Conservation (phyloP, 768 basidiomycete species). For the Wakefieldia striispora region DNA sequence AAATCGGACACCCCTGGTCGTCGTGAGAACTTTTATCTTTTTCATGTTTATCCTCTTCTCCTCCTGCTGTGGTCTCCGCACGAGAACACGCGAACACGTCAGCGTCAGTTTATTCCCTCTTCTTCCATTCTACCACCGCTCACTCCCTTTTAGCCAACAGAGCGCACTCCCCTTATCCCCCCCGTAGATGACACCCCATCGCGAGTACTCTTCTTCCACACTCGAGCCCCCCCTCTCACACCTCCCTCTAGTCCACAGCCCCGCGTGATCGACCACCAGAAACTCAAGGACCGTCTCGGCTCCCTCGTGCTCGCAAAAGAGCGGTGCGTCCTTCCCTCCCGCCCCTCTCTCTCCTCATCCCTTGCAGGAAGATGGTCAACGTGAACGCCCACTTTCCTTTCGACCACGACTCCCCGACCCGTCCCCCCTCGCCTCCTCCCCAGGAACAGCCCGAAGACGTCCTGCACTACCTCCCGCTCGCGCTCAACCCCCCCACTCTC, state of each 20-base stretch:
- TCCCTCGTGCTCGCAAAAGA: conserved; percentile 61
- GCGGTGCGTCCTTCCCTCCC: conserved; percentile 40
- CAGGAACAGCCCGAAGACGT: conserved; percentile 30
- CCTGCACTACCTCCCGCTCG: no score
- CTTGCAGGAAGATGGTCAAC: conserved; percentile 66
- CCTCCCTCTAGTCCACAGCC: conserved; percentile 21
- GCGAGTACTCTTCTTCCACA: conserved; percentile 12
- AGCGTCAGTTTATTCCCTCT: no score
- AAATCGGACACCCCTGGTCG: conserved; percentile 33
- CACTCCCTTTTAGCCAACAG: conserved; percentile 12
- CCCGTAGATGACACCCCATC: conserved; percentile 22
- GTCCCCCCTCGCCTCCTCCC: conserved; percentile 25
- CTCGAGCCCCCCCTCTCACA: conserved; percentile 5
- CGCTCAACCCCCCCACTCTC: conserved; percentile 16
- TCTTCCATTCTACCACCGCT: background rate
- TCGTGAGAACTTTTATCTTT: conserved; percentile 6
- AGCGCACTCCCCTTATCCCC: conserved; percentile 31
- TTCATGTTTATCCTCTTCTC: conserved; percentile 29
- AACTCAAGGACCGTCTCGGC: conserved; percentile 48
- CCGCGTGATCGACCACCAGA: conserved; percentile 46
- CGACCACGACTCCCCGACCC: conserved; percentile 48
- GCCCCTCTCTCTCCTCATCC: background rate
- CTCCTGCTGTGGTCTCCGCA: conserved; percentile 29
- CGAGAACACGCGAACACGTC: conserved; percentile 10
- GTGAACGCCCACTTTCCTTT: conserved; percentile 60